Base-by-base conservation (phyloP, 2,329 filamentous ascomycete species). In the Colletotrichum sojae region DNA sequence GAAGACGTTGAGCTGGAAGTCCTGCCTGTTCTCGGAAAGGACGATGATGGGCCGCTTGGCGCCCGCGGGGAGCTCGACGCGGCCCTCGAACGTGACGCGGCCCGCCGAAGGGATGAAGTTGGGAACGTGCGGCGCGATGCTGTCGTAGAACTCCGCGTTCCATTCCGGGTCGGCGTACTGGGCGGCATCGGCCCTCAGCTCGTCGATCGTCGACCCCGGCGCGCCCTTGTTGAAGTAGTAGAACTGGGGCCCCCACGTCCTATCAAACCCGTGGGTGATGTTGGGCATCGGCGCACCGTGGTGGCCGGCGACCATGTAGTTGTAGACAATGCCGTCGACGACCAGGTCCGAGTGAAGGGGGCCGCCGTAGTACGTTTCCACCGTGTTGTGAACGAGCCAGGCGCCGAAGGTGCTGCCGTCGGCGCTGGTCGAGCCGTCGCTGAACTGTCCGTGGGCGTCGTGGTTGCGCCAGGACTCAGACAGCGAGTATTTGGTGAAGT, bases 401-500 rank as follows among this genome's bases (percentile, higher is more conserved):
- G 87, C 86, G 2, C 89, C 89, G 70, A 85, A 91, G 0, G 85
- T 85, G 1, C 81, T 83, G 13, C 85, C 85, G 67, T 86, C 84
- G 18, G 80, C 72, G 15, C 83, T 88, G 15, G 79, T 73, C 9
- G 76, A 77, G 56, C 78, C 78, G 58, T 83, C 81, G 20, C 75
- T 76, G 55, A 76, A 81, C 74, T 85, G 76, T 2, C 88, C 89
- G 72, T 90, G 88, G 2, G 86, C 88, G 45, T 83, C 82, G 65
- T 90, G 86, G 53, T 89, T 83, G 56, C 88, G 81, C 87, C 88
- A 90, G 2, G 82, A 82, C 66, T 88, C 86, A 5, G 83, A 82
- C 67, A 91, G 90, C 0, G 86, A 90, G 73, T 91, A 91, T 75
- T 91, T 91, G 22, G 89, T 91, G 73, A 90, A 91, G 76, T 90